Percentiles rank a stretch among this genome's conserved stretches.
Evolutionary conservation across 2,329 filamentous ascomycete genomes (phyloP).

Genomic region (Sporothrix brasiliensis): DNA sequence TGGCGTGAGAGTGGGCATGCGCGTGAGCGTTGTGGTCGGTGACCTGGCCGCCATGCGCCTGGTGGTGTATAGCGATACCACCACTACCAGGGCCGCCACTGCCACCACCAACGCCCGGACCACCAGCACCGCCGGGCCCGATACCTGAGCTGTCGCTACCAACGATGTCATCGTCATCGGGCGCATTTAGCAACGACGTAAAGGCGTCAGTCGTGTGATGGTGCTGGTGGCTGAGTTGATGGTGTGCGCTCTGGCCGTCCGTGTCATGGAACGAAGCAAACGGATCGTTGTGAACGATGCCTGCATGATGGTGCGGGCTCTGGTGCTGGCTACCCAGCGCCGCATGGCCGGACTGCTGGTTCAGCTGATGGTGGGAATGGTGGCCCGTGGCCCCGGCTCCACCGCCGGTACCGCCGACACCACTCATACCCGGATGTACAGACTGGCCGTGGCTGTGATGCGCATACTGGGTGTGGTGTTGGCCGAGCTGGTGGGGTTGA

Average conservation of each 20-base stretch:
- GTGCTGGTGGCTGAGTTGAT: slow-evolving; percentile 36
- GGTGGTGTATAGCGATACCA: slow-evolving; percentile 16
- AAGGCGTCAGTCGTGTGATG: slow-evolving; percentile 51
- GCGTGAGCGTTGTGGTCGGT: slow-evolving; percentile 21
- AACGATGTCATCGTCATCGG: slow-evolving; percentile 42
- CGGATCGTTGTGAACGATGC: slow-evolving; percentile 36
- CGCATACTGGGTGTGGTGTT: slow-evolving; percentile 36
- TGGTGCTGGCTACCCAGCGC: slow-evolving; percentile 38
- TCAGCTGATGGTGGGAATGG: slow-evolving; percentile 22
- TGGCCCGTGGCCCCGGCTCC: slow-evolving; percentile 1
- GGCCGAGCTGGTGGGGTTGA: slow-evolving; percentile 32
- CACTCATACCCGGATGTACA: background rate
- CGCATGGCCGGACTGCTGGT: slow-evolving; percentile 33
- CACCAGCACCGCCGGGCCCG: background rate
- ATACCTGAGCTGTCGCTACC: slow-evolving; percentile 23
- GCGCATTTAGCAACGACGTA: slow-evolving; percentile 57
- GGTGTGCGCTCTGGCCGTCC: slow-evolving; percentile 43
- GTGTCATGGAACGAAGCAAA: slow-evolving; percentile 46
- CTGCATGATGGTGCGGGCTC: slow-evolving; percentile 37
- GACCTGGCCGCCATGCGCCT: slow-evolving; percentile 29
- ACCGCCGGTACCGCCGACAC: background rate
- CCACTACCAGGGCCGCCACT: background rate
- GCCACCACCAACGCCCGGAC: background rate
- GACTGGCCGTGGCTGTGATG: slow-evolving; percentile 17
- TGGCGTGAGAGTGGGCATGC: slow-evolving; percentile 18